Evolutionary conservation across 148 eudicot genomes (phyloP).

Genomic region (Rhododendron mucronatum): DNA sequence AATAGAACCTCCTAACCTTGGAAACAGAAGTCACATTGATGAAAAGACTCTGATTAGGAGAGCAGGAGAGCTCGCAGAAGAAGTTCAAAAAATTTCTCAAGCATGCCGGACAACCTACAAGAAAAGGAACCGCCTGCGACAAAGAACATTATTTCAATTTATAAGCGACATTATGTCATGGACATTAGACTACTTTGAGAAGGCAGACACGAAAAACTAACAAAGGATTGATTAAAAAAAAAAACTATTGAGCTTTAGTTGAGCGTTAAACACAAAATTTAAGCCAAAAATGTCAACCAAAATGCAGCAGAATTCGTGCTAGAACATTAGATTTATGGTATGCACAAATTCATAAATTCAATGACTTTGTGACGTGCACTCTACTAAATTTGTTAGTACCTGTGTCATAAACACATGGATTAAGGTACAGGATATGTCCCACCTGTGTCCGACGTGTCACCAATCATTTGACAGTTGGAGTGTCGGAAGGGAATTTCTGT

Average conservation of each 20-base stretch:
- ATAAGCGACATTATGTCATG: not conserved
- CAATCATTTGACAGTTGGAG: not conserved
- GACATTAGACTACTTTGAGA: not conserved
- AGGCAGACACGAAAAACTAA: not conserved
- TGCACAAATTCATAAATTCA: not conserved
- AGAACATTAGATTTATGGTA: not conserved
- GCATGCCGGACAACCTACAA: constrained; percentile 75
- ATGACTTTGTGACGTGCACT: not conserved
- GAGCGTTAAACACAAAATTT: not conserved
- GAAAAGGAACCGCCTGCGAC: constrained; percentile 57
- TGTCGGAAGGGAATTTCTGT: not conserved
- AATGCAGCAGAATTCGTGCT: not conserved
- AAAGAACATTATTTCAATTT: not conserved
- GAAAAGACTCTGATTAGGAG: constrained; percentile 66
- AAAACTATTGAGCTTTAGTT: not conserved
- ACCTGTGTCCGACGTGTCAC: not conserved
- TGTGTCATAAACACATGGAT: not conserved
- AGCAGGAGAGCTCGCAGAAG: constrained; percentile 71
- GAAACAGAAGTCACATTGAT: constrained; percentile 56
- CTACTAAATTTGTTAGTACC: not conserved
- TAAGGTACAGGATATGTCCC: not conserved
- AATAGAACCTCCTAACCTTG: constrained; percentile 29
- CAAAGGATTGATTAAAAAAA: not conserved
- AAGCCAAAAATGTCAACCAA: not conserved
- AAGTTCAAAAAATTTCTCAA: constrained; percentile 69